These are phyloP conservation scores for Geum urbanum DNA, from an alignment of 306 rosid species.

Conservation along the genomic window DNA sequence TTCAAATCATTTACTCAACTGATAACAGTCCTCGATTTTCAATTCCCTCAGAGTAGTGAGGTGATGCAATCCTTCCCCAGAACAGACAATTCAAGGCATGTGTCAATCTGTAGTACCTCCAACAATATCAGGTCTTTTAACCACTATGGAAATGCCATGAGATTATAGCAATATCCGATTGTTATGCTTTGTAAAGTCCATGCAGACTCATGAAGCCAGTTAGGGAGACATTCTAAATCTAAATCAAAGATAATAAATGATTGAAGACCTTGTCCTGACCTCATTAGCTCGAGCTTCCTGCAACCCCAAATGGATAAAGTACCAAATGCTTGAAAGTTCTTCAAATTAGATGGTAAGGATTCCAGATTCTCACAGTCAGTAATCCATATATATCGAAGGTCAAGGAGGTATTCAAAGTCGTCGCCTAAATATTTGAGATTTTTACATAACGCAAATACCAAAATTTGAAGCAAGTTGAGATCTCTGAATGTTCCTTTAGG, in stretches of 20 bases:
- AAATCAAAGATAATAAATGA: background rate
- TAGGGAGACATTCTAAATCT: slow-evolving; percentile 18
- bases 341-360: slow-evolving; percentile 20
- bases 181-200: background rate
- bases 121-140: slow-evolving; percentile 11
- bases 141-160: slow-evolving; percentile 18
- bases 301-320: background rate
- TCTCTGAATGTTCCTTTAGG: background rate
- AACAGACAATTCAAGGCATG: slow-evolving; percentile 9
- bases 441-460: background rate
- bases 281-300: background rate
- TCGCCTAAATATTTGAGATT: background rate
- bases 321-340: slow-evolving; percentile 19
- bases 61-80: too few species aligned
- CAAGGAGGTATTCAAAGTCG: background rate
- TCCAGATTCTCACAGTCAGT: background rate
- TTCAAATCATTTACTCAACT: too few species aligned
- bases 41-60: too few species aligned
- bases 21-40: too few species aligned
- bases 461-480: background rate
- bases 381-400: background rate
- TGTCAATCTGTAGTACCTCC: background rate
- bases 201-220: slow-evolving; percentile 25
- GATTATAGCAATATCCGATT: background rate
- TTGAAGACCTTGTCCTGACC: background rate